Evolutionary conservation across 257 asterid genomes (phyloP), one percentile per base, ranked within the genome.

Genomic region (Salvia hispanica): DNA sequence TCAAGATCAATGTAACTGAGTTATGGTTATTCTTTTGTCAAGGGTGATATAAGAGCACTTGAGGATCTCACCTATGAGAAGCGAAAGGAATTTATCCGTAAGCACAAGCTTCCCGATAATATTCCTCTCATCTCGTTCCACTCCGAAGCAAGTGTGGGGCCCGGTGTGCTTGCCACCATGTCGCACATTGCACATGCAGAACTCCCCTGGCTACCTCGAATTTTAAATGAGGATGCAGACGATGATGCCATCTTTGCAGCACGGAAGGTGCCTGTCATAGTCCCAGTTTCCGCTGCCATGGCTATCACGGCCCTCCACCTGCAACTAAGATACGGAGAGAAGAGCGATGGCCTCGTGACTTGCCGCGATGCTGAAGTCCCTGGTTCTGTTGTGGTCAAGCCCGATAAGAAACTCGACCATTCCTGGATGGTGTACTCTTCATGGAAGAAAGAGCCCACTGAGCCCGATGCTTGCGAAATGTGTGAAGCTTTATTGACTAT

Each of bases 321-420:
- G 56, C 85, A 78, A 66, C 80, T 93, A 8, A 79, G 97, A 47
- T 93, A 93, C 2, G 97, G 97, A 3, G 96, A 93, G 85, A 93
- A 85, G 87, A 93, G 98, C 10, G 98, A 93, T n/a, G 98, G 96
- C 12, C 79, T 93, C 12, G 96, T 93, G 37, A 88, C 96, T 0
- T 90, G 98, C 58, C 90, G 98, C 1, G 98, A 90, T 71, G 98
- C 98, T 47, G 92, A 88, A 78, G 97, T 90, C 68, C 97, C 97
- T 0, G 98, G 97, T 10, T 93, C 97, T 1, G 83, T 93, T 16
- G 95, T 90, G 0, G 95, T 90, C 16, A 86, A 70, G 82, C 94
- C 95, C 0, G 84, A 82, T 58, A 70, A 51, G 61, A 93, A 88
- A 75, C 82, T 90, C n/a, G 97, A 93, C 72, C 97, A 93, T 76